Base-by-base conservation (phyloP, 345 rosid genomes). In the Microthlaspi erraticum region DNA sequence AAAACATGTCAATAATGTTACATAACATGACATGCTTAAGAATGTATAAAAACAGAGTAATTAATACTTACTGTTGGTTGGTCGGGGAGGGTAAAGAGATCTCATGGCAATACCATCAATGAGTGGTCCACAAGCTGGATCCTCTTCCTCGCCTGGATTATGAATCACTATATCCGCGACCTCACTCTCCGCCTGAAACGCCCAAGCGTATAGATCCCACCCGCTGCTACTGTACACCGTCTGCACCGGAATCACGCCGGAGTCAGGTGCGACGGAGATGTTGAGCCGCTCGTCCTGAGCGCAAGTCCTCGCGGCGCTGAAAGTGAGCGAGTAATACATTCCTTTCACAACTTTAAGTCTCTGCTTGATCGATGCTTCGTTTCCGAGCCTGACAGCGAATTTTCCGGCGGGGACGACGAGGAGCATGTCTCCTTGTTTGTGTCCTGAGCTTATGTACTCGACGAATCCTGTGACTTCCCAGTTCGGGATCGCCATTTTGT, bases 381-480 rank as follows among this genome's bases (percentile, higher is more conserved):
- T 93, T 3, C 98, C 97, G 0, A 93, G 80, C 59, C 98, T 54
- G 0, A 87, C 93, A 0, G 97, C 98, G 60, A 77, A 86, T 37
- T 92, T 85, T 5, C 98, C 98, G 14, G 58, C 86, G 0, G 97
- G 98, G 18, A 93, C 98, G 6, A 93, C 87, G 11, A 93, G 89
- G 41, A 90, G 50, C 98, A 93, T 93, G 83, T 86, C 98, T 13
- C 98, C 96, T 77, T 93, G 98, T 78, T 85, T 93, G 29, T 90
- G 96, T 6, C 98, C 98, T 7, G 96, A 87, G 66, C 72, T 83
- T 13, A 93, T 90, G 87, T 90, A 90, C 67, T 93, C 96, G 2
- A 93, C 93, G 42, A 80, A 86, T 1, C 98, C 98, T 2, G 87
- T 81, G 7, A 86, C 72, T 73, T 86, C 92, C 98, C 98, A 93